Base-by-base conservation (phyloP, 2,329 filamentous ascomycete species). In the Sclerotinia minor region DNA sequence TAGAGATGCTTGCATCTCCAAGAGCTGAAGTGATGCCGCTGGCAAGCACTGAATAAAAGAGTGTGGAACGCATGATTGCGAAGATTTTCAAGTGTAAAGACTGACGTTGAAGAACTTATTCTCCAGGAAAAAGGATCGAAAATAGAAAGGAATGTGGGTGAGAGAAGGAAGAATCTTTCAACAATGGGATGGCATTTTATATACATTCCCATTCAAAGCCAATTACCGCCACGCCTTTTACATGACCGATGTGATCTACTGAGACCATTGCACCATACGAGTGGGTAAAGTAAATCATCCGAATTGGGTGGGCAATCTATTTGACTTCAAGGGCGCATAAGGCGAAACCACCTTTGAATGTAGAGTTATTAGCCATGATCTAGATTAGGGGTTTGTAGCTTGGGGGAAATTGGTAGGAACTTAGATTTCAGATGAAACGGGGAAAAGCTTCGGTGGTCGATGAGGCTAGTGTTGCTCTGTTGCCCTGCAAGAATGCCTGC, bases 11-110 rank as follows among this genome's bases (percentile, higher is more conserved):
- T 17, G 69, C 69, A 67, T 74, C 71, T 19, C 67, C 69, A 32
- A 71, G 64, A 38, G 69, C 69, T 35, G 61, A 68, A 49, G 68
- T 70, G 55, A 69, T 65, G 69, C 65, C 68, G 59, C 69, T 67
- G 49, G 70, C 73, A 67, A 73, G n/a, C 69, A 73, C 45, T 24
- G 69, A 68, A 26, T 69, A 71, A 71, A 73, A 47, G 65, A 72
- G 60, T 67, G 71, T 69, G 59, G 69, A 70, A 69, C 64, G 72
- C 72, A 74, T 66, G 9, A 52, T 66, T 60, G 45, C 54, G 54
- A 45, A 17, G 17, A 3, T 66, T 64, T 68, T 24, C 15, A 19
- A 32, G 29, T 49, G 53, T 58, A 50, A 70, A 67, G 68, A 58
- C 38, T n/a, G 53, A 57, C 44, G 41, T 19, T 26, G 54, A 59